These are phyloP conservation scores for Plasmodium reichenowi DNA, from an alignment of 169 alveolate species.

Conservation along the genomic window DNA sequence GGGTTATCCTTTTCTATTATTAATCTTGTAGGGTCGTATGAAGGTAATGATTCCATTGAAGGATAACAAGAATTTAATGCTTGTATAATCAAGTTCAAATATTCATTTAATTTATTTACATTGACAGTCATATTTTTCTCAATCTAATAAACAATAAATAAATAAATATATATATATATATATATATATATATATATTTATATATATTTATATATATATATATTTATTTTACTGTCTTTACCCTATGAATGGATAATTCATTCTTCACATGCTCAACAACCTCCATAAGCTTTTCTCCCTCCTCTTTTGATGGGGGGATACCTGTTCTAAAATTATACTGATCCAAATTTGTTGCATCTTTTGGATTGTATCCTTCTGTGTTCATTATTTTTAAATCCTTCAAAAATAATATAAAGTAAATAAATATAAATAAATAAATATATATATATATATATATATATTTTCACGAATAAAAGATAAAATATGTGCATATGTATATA, in stretches of 20 bases:
- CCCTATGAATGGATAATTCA: constrained; percentile 87
- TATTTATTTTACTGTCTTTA: constrained; percentile 28
- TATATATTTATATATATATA: neutral
- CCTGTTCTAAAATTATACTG: constrained; percentile 94
- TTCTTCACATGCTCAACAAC: constrained; percentile 90
- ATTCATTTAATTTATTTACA: constrained; percentile 83
- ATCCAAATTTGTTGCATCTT: constrained; percentile 93
- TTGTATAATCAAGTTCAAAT: constrained; percentile 91
- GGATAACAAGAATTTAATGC: constrained; percentile 96
- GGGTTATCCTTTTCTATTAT: constrained; percentile 90
- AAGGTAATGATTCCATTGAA: constrained; percentile 94
- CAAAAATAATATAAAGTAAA: neutral
- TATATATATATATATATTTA: neutral
- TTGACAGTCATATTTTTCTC: constrained; percentile 80
- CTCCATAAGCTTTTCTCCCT: constrained; percentile 89
- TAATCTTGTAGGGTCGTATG: constrained; percentile 93
- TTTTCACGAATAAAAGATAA: neutral
- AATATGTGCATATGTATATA: neutral
- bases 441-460: neutral
- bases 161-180: neutral
- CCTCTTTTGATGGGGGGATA: constrained; percentile 92
- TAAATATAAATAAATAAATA: neutral
- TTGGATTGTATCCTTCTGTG: constrained; percentile 87
- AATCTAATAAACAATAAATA: constrained; percentile 78
- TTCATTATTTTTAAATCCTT: constrained; percentile 84